Evolutionary conservation across 768 basidiomycete genomes (phyloP), one percentile per base, ranked within the genome.

Genomic region (Tricholoma hemisulphureum): DNA sequence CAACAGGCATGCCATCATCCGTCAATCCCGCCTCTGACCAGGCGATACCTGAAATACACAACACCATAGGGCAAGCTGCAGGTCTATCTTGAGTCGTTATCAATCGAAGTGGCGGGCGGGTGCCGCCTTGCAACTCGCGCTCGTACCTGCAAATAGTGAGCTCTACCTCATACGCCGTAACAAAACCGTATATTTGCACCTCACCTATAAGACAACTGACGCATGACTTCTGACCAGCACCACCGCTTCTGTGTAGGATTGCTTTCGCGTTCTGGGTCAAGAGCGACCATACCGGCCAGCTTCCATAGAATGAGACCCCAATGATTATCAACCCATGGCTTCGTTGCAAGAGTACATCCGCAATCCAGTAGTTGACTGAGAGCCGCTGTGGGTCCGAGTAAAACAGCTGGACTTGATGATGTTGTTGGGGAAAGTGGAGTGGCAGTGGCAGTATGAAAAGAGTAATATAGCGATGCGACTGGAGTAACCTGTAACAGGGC

Each of bases 281-380:
- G 77, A 32, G 80, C 77, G 1, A 86, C 88, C 81, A 93, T 85
- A 11, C 91, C 89, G 3, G 94, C 93, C 20, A 97, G 73, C 73
- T 99, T 99, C 97, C 97, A 99, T 3, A 99, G 79, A 28, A 98
- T 84, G 45, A 95, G 73, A 9, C 75, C 71, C 91, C 94, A 99
- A 64, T 97, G 95, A 65, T 98, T 98, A 51, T 89, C 83, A 1
- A 97, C 86, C 97, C 97, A 99, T 21, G 77, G 71, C 61, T 84
- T 76, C 7, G 86, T 90, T 2, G 84, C 90, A 21, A 93, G 78
- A 2, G 65, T 69, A 60, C 93, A 95, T 0, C 89, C 91, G 8
- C 67, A 74, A 21, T 70, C 69, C 3, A 79, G 73, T 9, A 94
- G 72, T 57, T 84, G 77, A 23, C 79, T 69, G 16, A 88, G 72